Evolutionary conservation across 2,329 filamentous ascomycete genomes (phyloP).

Genomic region (Furcasterigmium sp.): DNA sequence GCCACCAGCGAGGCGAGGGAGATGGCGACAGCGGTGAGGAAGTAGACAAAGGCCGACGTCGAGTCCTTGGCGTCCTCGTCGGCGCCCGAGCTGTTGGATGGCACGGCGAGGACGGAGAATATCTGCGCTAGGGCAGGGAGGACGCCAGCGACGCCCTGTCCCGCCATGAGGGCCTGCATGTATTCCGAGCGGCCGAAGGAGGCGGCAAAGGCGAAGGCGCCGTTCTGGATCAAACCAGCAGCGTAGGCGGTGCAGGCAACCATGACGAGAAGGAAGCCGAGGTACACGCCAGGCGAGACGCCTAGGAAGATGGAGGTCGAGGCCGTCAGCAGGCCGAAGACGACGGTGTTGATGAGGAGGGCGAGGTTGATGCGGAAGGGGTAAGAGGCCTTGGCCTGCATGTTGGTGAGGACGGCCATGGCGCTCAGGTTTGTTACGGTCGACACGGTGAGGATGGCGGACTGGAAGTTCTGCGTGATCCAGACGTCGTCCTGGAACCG

Average conservation of each 20-base stretch:
- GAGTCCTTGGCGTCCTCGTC: slow-evolving; percentile 27
- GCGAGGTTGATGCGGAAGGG: slow-evolving; percentile 77
- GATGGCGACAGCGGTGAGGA: slow-evolving; percentile 77
- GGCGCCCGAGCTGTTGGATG: slow-evolving; percentile 24
- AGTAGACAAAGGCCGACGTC: slow-evolving; percentile 82
- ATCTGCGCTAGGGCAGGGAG: slow-evolving; percentile 86
- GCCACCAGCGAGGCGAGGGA: slow-evolving; percentile 65
- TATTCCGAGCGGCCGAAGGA: slow-evolving; percentile 84
- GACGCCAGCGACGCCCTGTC: slow-evolving; percentile 88
- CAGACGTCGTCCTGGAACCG: slow-evolving; percentile 69
- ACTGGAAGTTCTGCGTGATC: slow-evolving; percentile 80
- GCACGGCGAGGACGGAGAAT: slow-evolving; percentile 67
- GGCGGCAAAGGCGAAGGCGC: slow-evolving; percentile 84
- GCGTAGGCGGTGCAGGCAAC: slow-evolving; percentile 76
- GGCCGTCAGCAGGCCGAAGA: slow-evolving; percentile 73
- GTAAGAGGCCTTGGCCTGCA: slow-evolving; percentile 81
- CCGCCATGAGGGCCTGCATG: slow-evolving; percentile 93
- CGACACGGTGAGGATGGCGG: slow-evolving; percentile 80
- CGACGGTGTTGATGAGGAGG: slow-evolving; percentile 68
- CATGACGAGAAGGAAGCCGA: slow-evolving; percentile 76
- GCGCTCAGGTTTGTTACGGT: slow-evolving; percentile 75
- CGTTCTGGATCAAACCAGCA: slow-evolving; percentile 86
- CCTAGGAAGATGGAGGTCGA: slow-evolving; percentile 68
- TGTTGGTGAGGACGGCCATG: slow-evolving; percentile 71
- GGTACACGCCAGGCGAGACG: slow-evolving; percentile 61